Base-by-base conservation (phyloP, 257 asterid species). In the Lycium barbarum region DNA sequence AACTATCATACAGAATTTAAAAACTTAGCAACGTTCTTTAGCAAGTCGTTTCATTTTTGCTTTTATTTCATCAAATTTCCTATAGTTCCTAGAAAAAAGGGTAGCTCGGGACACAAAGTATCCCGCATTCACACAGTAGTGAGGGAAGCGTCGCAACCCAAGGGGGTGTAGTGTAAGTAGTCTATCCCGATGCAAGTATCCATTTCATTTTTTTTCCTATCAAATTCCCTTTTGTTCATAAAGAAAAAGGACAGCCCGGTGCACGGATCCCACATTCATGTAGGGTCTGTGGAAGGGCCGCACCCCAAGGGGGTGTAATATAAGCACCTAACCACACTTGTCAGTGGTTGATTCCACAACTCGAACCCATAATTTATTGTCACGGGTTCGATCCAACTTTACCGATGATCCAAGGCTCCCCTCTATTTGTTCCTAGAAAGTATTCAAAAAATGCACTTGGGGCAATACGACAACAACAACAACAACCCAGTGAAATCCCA, bases 1-100 rank as follows among this genome's bases (percentile, higher is more conserved):
- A 85, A 91, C 98, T 95, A 86, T 62, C 68, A 68, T 53, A 84
- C 17, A 85, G 86, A 61, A 63, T 53, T 82, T 43, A 4, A 8
- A 59, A 26, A 26, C 33, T 2, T 33, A 65, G 18, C 15, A 45
- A 26, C 12, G 17, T 40, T 38, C 22, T 0, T 71, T 40, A 71
- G 35, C 55, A 40, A 71, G 9, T 0, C 3, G 2, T 40, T 62
- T 35, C 53, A 17, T 6, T 53, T 79, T 79, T 38, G 26, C 66
- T 12, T 78, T 47, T 18, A 20, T 78, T 51, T 22, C 33, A 2
- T 53, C 35, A 55, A 20, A 5, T 51, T 74, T 18, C 18, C 18
- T 33, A 38, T 12, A 43, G 14, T 45, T 40, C 36, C 57, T 73
- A 6, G 1, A 0, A 18, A 0, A 4, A 36, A 73, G 15, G 5